phyloP scores from a whole-genome alignment of 2,329 filamentous ascomycete genomes.

The Xylaria sp. region DNA sequence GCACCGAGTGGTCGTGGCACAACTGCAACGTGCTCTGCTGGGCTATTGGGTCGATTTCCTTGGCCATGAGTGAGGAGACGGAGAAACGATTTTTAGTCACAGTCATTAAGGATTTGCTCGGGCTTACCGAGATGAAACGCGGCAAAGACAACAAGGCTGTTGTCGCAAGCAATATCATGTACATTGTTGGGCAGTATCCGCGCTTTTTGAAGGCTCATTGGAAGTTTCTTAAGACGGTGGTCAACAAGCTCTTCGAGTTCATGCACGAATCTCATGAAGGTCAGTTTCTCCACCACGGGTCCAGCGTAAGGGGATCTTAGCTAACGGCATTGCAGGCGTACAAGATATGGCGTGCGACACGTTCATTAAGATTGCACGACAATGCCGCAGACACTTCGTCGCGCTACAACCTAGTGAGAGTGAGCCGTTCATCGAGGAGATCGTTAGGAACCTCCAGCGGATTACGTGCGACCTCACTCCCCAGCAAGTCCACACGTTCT shows the following conservation, averaged over 20 bases:
- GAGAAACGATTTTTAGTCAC: slow-evolving; percentile 98
- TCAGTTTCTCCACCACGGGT: slow-evolving; percentile 41
- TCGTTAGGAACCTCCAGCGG: slow-evolving; percentile 91
- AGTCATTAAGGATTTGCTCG: slow-evolving; percentile 96
- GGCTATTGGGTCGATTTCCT: slow-evolving; percentile 97
- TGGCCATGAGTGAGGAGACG: slow-evolving; percentile 99
- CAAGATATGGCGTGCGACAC: slow-evolving; percentile 99
- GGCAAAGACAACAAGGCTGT: slow-evolving; percentile 99
- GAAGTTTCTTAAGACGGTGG: slow-evolving; percentile 99
- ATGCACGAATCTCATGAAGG: slow-evolving; percentile 99
- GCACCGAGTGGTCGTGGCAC: slow-evolving; percentile 96
- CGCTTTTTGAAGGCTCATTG: slow-evolving; percentile 98
- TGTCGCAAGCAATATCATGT: slow-evolving; percentile 99
- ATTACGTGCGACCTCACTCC: slow-evolving; percentile 95
- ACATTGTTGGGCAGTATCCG: slow-evolving; percentile 98
- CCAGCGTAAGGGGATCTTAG: background rate
- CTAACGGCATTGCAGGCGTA: slow-evolving; percentile 63
- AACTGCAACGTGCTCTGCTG: slow-evolving; percentile 99
- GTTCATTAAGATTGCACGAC: slow-evolving; percentile 99
- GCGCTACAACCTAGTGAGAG: slow-evolving; percentile 90
- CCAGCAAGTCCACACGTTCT: slow-evolving; percentile 98
- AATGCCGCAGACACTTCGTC: slow-evolving; percentile 96
- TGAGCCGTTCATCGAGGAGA: slow-evolving; percentile 98
- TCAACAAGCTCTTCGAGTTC: slow-evolving; percentile 99
- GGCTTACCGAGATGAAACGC: slow-evolving; percentile 97